Base-by-base conservation (phyloP, 768 basidiomycete genomes). In the Gymnopilus dilepis region DNA sequence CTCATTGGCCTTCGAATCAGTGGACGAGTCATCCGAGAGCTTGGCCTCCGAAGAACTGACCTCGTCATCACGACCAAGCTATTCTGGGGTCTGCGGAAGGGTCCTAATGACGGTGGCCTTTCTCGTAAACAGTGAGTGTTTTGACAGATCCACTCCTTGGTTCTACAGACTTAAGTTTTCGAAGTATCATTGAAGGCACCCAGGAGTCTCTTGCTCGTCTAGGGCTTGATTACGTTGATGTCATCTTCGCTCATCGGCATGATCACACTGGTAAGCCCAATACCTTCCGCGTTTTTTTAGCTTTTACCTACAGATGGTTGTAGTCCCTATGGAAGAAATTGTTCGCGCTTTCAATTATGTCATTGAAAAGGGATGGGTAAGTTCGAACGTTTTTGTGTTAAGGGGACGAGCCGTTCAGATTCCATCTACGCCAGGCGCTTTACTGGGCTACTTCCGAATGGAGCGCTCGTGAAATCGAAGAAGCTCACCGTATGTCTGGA, bases 391-490 rank as follows among this genome's bases (percentile, higher is more conserved):
- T 2, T 15, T 21, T 8, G 7, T 6, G 22, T 19, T 24, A 1
- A 6, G 6, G 9, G 13, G 26, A 24, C 47, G 6, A 52, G 9
- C 9, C 8, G 24, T 33, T 7, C 17, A 56, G 4, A 56, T 15
- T 4, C n/a, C 7, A 17, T 42, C 21, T n/a, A 0, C 9, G 3
- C 9, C 41, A 84, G 83, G 82, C 86, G 5, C 82, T 83, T 67
- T 88, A 87, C 70, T 89, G 88, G 88, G 90, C 78, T 6, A 90
- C 89, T 4, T 89, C 86, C 3, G 91, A 93, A 72, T 94, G 91
- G 91, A 82, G 80, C 45, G 87, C 90, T 2, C 74, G 76, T n/a
- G 83, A 90, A 64, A 87, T 90, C 62, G 83, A 86, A 72, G 87
- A 87, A 70, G 87, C 86, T 21, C 74, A 82, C 63, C 82, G 84